Base-by-base conservation (phyloP, 1,139 yeast species). In the Yamadazyma taylorii region DNA sequence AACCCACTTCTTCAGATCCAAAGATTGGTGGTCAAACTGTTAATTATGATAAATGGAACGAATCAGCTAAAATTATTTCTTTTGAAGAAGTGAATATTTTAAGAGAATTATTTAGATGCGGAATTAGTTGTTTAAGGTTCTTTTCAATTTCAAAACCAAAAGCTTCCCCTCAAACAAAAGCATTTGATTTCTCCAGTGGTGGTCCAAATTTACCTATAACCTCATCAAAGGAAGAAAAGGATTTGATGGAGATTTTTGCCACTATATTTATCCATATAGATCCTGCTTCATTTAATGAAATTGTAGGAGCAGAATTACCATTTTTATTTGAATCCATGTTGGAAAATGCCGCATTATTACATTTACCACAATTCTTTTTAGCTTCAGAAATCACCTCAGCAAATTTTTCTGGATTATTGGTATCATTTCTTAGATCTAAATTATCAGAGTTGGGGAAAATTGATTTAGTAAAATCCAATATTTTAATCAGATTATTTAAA, bases 371-470 rank as follows among this genome's bases (percentile, higher is more conserved):
- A 59, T 87, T 89, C 55, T 90, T 94, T 60, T 68, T 92, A 46
- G 96, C 97, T 1, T 88, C 90, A 54, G 98, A 92, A 55, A 80
- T 88, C 11, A 90, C 97, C 0, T 86, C 96, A 0, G 87, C 96
- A 7, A 89, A 89, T 51, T 92, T 90, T 53, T 85, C 95, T 1
- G 92, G 96, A n/a, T 75, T 90, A 4, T 66, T 92, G 49, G 76
- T 94, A 15, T 75, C 85, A 3, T 90, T 88, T 55, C 70, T 92
- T 48, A 81, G 81, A 50, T 73, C 81, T 0, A 85, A 85, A 48
- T 66, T 94, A 33, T 81, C 79, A 17, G 88, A 83, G 42, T 68
- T 92, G 24, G 98, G 97, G 2, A 81, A 85, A 42, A 83, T 84
- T 22, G 90, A 88, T 52, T 73, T 84, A 25, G 75, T 84, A 22